Percentiles rank a stretch among this genome's conserved stretches.
Evolutionary conservation across 1,139 yeast species (phyloP).

Genomic region (Scheffersomyces cryptocercus): DNA sequence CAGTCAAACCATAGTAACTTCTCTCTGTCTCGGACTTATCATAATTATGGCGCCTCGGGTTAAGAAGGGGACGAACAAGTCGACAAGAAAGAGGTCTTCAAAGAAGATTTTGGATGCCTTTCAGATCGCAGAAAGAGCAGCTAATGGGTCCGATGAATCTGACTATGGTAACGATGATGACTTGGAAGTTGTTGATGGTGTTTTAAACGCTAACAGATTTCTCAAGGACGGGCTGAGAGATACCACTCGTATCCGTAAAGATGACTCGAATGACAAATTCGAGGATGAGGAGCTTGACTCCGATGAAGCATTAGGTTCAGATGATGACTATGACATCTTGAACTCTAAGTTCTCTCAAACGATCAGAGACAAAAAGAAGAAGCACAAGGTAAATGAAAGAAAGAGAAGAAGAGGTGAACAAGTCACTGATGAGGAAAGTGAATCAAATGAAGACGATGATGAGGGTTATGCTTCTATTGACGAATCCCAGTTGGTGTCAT

Average conservation of each 20-base stretch:
- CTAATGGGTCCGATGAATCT: constrained; percentile 16
- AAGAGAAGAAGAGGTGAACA: constrained; percentile 19
- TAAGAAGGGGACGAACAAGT: constrained; percentile 20
- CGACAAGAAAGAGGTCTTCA: constrained; percentile 31
- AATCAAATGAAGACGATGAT: constrained; percentile 33
- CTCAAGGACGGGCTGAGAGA: constrained; percentile 14
- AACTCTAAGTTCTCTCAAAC: constrained; percentile 70
- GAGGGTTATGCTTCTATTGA: constrained; percentile 60
- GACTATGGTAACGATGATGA: constrained; percentile 16
- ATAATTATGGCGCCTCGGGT: not conserved
- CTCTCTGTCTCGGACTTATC: no score
- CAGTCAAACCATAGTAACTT: no score
- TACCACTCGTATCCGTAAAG: constrained; percentile 15
- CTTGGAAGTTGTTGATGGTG: constrained; percentile 36
- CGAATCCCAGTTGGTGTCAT: constrained; percentile 69
- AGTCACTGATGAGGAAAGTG: constrained; percentile 16
- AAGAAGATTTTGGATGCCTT: constrained; percentile 46
- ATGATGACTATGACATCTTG: constrained; percentile 69
- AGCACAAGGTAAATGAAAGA: constrained; percentile 27
- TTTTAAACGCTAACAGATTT: constrained; percentile 45
- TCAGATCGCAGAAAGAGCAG: constrained; percentile 48
- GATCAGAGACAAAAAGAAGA: constrained; percentile 55
- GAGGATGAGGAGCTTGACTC: constrained; percentile 74
- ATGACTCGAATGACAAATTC: constrained; percentile 33
- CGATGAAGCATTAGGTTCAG: constrained; percentile 77